A percentile compares a stretch with the other conserved stretches of the same genome.
phyloP scores from a whole-genome alignment of 2,329 filamentous ascomycete genomes.

The Penicillium sp. region DNA sequence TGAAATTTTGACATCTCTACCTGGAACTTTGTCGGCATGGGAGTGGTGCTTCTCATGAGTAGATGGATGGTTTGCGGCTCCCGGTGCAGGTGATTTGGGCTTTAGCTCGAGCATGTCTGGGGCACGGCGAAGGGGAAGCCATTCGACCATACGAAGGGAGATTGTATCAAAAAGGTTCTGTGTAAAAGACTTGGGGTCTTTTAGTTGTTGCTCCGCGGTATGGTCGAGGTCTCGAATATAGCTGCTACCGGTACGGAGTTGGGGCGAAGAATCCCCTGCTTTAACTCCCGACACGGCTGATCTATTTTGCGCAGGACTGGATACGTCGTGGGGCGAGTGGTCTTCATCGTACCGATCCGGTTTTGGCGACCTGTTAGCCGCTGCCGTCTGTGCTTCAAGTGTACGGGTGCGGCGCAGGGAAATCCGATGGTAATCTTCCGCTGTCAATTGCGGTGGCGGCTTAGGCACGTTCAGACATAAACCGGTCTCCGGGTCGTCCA shows the following conservation, averaged over 20 bases:
- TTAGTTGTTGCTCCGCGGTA: slow-evolving; percentile 36
- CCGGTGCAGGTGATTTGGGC: not conserved
- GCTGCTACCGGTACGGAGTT: slow-evolving; percentile 9
- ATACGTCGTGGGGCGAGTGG: not conserved
- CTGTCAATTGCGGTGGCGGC: slow-evolving; percentile 28
- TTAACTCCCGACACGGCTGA: not conserved
- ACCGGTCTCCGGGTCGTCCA: slow-evolving; percentile 70
- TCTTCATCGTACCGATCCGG: not conserved
- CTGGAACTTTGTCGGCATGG: not conserved
- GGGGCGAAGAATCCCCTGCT: not conserved
- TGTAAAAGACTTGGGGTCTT: slow-evolving; percentile 62
- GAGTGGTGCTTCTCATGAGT: slow-evolving; percentile 1
- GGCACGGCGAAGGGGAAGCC: slow-evolving; percentile 45
- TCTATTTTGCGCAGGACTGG: not conserved
- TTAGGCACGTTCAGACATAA: slow-evolving; percentile 59
- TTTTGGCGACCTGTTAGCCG: slow-evolving; percentile 1
- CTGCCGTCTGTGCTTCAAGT: slow-evolving; percentile 22
- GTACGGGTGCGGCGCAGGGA: slow-evolving; percentile 35
- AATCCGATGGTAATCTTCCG: slow-evolving; percentile 28
- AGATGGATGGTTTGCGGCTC: not conserved
- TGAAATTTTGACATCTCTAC: slow-evolving; percentile 10
- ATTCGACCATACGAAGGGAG: slow-evolving; percentile 48
- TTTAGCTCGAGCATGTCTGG: slow-evolving; percentile 22
- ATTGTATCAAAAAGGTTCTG: slow-evolving; percentile 57
- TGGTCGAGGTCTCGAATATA: slow-evolving; percentile 23